phyloP scores from a whole-genome alignment of 1,139 yeast genomes.

The Eremothecium sinecaudum region DNA sequence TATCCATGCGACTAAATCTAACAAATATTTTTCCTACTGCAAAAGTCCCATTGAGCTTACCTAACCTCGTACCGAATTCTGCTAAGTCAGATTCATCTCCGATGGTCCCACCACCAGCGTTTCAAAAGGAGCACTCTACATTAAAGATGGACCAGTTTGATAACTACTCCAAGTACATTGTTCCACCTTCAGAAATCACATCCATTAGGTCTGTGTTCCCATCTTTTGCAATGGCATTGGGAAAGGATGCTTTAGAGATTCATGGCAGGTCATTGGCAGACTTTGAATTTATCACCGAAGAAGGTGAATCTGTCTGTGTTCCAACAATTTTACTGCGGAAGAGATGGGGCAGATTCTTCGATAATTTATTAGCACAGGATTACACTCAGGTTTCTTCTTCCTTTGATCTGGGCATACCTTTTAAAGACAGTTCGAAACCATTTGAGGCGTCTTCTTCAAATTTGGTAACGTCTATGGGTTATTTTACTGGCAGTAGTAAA shows the following conservation, averaged over 20 bases:
- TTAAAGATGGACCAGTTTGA: slow-evolving; percentile 36
- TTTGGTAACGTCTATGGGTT: no score
- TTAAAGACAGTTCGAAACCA: slow-evolving; percentile 6
- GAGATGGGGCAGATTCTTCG: slow-evolving; percentile 69
- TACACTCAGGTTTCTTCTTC: slow-evolving; percentile 36
- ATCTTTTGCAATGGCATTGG: slow-evolving; percentile 65
- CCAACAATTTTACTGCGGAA: slow-evolving; percentile 52
- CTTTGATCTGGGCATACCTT: not conserved
- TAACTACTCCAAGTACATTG: slow-evolving; percentile 67
- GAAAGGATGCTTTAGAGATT: slow-evolving; percentile 63
- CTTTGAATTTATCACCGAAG: slow-evolving; percentile 58
- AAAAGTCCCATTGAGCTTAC: not conserved
- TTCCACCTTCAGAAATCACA: slow-evolving; percentile 58
- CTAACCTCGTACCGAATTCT: not conserved
- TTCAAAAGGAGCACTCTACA: slow-evolving; percentile 17
- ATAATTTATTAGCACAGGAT: slow-evolving; percentile 49
- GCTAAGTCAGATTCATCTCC: slow-evolving; percentile 5
- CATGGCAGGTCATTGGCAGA: slow-evolving; percentile 57
- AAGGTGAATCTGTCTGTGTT: slow-evolving; percentile 56
- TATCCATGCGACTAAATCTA: slow-evolving; percentile 57
- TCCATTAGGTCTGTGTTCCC: slow-evolving; percentile 63
- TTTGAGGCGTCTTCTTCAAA: slow-evolving; percentile 5
- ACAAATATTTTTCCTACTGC: slow-evolving; percentile 42
- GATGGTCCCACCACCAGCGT: slow-evolving; percentile 9
- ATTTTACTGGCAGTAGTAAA: not conserved